Evolutionary conservation across 495 filamentous ascomycete genomes (phyloP).

Genomic region (Lophiotrema nucula): DNA sequence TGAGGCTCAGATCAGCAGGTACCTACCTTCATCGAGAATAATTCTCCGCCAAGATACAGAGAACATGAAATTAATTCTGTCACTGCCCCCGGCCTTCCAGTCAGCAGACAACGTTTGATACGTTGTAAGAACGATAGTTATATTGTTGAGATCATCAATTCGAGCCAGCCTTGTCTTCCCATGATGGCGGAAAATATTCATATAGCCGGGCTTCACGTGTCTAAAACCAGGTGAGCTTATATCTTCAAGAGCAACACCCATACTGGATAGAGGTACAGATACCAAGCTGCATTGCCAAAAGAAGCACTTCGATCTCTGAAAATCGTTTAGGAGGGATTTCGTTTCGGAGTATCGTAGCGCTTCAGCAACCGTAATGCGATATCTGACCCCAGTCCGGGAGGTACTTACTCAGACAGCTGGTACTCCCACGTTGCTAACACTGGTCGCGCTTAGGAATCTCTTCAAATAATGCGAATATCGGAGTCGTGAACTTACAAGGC

Average conservation of each 20-base stretch:
- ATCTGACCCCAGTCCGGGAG: too few relatives aligned
- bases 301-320: too few relatives aligned
- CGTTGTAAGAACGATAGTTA: conserved; percentile 15
- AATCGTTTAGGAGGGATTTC: too few relatives aligned
- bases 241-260: background rate
- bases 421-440: background rate
- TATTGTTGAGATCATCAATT: background rate
- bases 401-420: too few relatives aligned
- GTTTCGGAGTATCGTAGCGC: too few relatives aligned
- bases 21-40: conserved; percentile 22
- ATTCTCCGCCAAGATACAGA: conserved; percentile 16
- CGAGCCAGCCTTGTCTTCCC: background rate
- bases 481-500: conserved; percentile 18
- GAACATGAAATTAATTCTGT: background rate
- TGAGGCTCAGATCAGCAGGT: too few relatives aligned
- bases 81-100: conserved; percentile 2
- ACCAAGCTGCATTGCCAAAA: too few relatives aligned
- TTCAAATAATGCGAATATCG: too few relatives aligned
- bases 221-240: background rate
- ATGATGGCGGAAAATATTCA: conserved; percentile 11
- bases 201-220: background rate
- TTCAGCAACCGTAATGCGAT: too few relatives aligned
- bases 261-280: too few relatives aligned
- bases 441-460: background rate
- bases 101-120: conserved; percentile 15